phyloP scores from a whole-genome alignment of 2,329 filamentous ascomycete genomes.

The Chaetomiaceae sp. region DNA sequence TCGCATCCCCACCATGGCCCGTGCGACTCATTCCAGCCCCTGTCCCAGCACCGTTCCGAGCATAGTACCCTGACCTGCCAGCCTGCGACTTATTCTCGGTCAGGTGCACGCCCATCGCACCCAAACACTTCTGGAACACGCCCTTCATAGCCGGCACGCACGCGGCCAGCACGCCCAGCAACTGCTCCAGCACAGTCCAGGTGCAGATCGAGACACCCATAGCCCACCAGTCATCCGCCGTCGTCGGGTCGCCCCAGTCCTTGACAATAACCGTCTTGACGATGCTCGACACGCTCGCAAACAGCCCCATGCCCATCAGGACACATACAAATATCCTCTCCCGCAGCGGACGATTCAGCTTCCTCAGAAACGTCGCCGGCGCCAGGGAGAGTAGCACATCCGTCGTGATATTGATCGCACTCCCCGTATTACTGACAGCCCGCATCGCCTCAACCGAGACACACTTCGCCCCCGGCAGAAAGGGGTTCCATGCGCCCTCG shows the following conservation, averaged over 20 bases:
- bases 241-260: constrained; percentile 13
- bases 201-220: constrained; percentile 22
- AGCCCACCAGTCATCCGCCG: constrained; percentile 16
- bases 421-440: constrained; percentile 18
- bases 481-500: constrained; percentile 19
- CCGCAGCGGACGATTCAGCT: constrained; percentile 23
- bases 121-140: constrained; percentile 20
- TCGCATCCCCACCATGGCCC: not conserved
- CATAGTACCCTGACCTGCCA: constrained; percentile 15
- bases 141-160: constrained; percentile 26
- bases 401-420: constrained; percentile 23
- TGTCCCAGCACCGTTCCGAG: not conserved
- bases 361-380: constrained; percentile 23
- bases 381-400: constrained; percentile 24
- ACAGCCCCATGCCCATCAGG: constrained; percentile 26
- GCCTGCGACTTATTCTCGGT: constrained; percentile 11
- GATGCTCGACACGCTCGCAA: constrained; percentile 21
- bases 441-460: constrained; percentile 17
- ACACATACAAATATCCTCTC: constrained; percentile 25
- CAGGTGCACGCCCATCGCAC: constrained; percentile 20
- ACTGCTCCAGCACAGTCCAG: constrained; percentile 24
- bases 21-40: not conserved
- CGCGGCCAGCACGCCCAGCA: constrained; percentile 22
- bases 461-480: constrained; percentile 12
- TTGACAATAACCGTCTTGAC: constrained; percentile 24